Conservation (phyloP, 2,329 filamentous ascomycete species). For the Acarospora socialis region DNA sequence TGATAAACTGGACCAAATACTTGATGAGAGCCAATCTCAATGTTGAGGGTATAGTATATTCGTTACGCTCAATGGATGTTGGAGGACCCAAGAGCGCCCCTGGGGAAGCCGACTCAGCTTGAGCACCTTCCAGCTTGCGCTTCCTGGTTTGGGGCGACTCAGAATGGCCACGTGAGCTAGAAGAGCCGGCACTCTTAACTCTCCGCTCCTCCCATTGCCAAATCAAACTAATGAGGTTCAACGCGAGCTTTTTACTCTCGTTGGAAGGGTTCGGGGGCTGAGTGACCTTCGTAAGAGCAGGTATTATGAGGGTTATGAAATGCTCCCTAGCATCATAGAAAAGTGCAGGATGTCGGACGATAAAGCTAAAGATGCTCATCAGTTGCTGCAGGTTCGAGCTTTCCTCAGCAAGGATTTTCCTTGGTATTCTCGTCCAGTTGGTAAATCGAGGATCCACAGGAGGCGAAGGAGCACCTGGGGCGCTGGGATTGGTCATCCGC, state of each 20-base stretch:
- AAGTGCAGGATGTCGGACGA: constrained; percentile 79
- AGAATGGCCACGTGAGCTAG: constrained; percentile 31
- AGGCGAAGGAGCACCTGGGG: too few relatives aligned
- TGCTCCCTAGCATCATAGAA: constrained; percentile 94
- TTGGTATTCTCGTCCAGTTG: constrained; percentile 78
- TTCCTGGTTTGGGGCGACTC: constrained; percentile 64
- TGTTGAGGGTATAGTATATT: constrained; percentile 53
- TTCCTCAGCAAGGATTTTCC: constrained; percentile 84
- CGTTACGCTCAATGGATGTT: constrained; percentile 36
- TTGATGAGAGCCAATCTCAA: constrained; percentile 75
- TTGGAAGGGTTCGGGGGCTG: constrained; percentile 69
- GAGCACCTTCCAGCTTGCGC: constrained; percentile 57
- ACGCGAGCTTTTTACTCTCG: constrained; percentile 78
- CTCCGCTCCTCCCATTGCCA: constrained; percentile 86
- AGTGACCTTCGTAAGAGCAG: constrained; percentile 77
- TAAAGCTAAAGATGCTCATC: constrained; percentile 93
- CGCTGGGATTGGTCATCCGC: constrained; percentile 51
- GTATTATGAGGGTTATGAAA: constrained; percentile 77
- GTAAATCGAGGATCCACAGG: constrained; percentile 58
- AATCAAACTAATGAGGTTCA: constrained; percentile 82
- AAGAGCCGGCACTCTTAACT: constrained; percentile 43
- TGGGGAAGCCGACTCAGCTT: constrained; percentile 41
- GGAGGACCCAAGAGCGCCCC: constrained; percentile 33
- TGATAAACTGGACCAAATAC: constrained; percentile 91
- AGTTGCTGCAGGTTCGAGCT: constrained; percentile 90